phyloP scores from a whole-genome alignment of 768 basidiomycete genomes.

The Lentinula sp. region DNA sequence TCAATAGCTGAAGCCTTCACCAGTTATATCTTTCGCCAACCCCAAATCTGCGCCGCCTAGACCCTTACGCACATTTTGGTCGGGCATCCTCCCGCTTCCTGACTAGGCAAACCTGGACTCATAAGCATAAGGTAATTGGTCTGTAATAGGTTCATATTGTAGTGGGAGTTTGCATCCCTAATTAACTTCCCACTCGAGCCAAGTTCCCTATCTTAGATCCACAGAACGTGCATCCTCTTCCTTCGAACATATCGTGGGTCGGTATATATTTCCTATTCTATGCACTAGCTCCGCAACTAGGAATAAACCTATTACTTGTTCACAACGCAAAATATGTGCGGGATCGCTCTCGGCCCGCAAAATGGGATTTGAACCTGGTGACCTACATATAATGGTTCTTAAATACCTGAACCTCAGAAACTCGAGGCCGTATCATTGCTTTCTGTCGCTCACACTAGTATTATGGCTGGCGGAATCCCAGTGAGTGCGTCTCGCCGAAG shows the following conservation, averaged over 20 bases:
- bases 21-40: too few relatives aligned
- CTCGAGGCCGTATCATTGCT: not conserved
- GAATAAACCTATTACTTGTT: not conserved
- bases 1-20: too few relatives aligned
- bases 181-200: too few relatives aligned
- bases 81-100: too few relatives aligned
- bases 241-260: not conserved
- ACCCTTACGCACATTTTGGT: too few relatives aligned
- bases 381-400: not conserved
- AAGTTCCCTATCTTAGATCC: too few relatives aligned
- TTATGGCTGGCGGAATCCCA: conserved; percentile 41
- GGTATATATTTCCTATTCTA: not conserved
- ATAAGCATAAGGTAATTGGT: too few relatives aligned
- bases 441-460: conserved; percentile 4
- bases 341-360: not conserved
- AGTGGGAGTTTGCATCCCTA: too few relatives aligned
- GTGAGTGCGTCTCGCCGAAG: conserved; percentile 41
- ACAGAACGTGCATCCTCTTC: too few relatives aligned
- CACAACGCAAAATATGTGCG: not conserved
- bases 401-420: not conserved
- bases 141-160: too few relatives aligned
- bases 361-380: not conserved
- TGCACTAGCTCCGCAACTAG: not conserved
- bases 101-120: too few relatives aligned
- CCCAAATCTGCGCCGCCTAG: too few relatives aligned